Evolutionary conservation across 2,329 filamentous ascomycete genomes (phyloP), one percentile per base, ranked within the genome.

Genomic region (Trichophyton rubrum): DNA sequence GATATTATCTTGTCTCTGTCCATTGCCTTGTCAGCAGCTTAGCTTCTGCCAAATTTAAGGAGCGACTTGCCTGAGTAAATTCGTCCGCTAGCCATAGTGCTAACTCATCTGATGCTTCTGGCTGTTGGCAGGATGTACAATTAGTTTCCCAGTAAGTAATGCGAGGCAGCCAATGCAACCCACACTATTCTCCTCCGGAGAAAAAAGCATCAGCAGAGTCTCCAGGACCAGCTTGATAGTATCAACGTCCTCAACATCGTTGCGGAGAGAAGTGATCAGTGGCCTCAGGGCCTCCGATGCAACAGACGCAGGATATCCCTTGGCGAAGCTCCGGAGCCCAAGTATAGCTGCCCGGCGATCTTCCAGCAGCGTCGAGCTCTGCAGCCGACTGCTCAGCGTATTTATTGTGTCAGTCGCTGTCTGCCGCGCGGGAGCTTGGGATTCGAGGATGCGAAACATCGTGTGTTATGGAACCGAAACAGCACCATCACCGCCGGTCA

Each of bases 41-140:
- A 27, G 45, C 33, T 15, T n/a, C 20, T 33, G 57, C 15, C 8
- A 6, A 57, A 11, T 43, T 41, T 41, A 38, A 22, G 7, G n/a
- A 38, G 3, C 9, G 20, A 69, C 75, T 65, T 78, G 86, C 84
- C 79, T 96, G 91, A 38, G 93, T 96, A 72, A 99, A 99, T 74
- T 97, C 92, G 75, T 99, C 93, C 59, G 93, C 93, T 62, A 99
- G 80, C 90, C 93, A 99, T 30, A 97, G 79, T 17, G 88, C 88
- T 67, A 99, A 95, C 74, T 99, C 93, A 65, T 97, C 92, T 13
- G 92, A 96, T 59, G 92, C 90, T 80, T 97, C 92, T 35, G 90
- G 79, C 89, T 95, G 70, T 79, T 64, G 22, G 41, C 27, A 63
- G n/a, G n/a, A n/a, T 49, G 40, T 22, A 57, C 47, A 53, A 61